Evolutionary conservation across 2,329 filamentous ascomycete species (phyloP).

Genomic region (Ophiocordyceps camponoti-leonardi): DNA sequence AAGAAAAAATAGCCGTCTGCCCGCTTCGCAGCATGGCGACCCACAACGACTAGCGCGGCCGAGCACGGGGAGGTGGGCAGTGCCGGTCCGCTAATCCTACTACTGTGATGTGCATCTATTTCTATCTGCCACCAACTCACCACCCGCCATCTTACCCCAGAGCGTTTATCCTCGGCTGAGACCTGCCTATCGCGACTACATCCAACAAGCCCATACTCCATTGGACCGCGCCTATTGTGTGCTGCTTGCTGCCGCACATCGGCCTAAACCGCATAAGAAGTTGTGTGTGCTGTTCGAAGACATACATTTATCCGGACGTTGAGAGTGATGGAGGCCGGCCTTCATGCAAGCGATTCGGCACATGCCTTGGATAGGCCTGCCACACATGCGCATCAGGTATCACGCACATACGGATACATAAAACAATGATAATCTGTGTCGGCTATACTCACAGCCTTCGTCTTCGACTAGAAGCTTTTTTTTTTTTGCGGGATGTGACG

Average conservation of each 20-base stretch:
- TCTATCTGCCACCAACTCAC: neutral
- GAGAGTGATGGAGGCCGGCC: neutral
- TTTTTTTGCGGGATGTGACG: neutral
- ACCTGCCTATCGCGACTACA: neutral
- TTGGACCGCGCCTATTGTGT: neutral
- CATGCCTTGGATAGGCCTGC: neutral
- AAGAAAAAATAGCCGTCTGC: neutral
- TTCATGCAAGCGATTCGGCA: neutral
- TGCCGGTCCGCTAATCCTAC: neutral
- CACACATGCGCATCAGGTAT: neutral
- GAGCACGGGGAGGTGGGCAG: neutral
- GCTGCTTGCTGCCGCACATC: neutral
- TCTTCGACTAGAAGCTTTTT: neutral
- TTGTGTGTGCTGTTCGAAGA: neutral
- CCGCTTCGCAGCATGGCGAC: too few species aligned
- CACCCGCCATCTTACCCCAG: neutral
- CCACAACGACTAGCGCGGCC: neutral
- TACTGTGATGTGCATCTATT: neutral
- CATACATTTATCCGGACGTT: neutral
- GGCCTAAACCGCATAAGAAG: neutral
- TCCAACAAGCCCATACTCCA: neutral
- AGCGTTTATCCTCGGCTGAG: neutral
- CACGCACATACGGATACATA: neutral
- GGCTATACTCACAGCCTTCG: neutral
- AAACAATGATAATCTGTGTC: neutral